A percentile compares a stretch with the other conserved stretches of the same genome.
phyloP scores from a whole-genome alignment of 2,329 filamentous ascomycete genomes.

The Penicillium olsonii region DNA sequence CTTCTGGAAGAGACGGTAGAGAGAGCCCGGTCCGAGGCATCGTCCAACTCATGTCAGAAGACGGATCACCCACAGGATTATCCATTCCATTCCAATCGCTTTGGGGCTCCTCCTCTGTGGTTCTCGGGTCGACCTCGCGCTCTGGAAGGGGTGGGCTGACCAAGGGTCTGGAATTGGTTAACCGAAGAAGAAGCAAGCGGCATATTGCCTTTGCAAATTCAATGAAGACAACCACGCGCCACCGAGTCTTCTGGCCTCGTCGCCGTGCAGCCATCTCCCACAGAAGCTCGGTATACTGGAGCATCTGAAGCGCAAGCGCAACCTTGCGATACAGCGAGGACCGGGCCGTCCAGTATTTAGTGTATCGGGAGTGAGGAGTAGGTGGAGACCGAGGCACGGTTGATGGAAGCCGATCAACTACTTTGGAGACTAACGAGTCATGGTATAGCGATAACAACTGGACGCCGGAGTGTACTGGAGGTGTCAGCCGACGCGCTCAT shows the following conservation, averaged over 20 bases:
- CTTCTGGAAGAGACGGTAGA: constrained; percentile 78
- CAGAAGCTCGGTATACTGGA: constrained; percentile 92
- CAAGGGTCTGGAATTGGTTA: constrained; percentile 80
- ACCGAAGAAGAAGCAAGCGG: constrained; percentile 73
- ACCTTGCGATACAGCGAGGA: constrained; percentile 75
- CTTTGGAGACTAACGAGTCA: constrained; percentile 76
- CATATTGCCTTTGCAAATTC: constrained; percentile 87
- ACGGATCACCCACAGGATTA: constrained; percentile 43
- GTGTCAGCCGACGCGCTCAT: not conserved
- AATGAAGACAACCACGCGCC: constrained; percentile 82
- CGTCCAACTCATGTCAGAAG: constrained; percentile 64
- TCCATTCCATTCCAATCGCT: constrained; percentile 52
- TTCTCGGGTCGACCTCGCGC: constrained; percentile 72
- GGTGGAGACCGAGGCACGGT: constrained; percentile 53
- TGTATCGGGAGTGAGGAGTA: constrained; percentile 64
- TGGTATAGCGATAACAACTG: constrained; percentile 92
- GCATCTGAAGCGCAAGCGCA: constrained; percentile 80
- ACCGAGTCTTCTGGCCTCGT: constrained; percentile 74
- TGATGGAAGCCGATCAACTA: constrained; percentile 58
- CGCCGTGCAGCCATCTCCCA: constrained; percentile 97
- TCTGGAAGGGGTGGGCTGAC: constrained; percentile 84
- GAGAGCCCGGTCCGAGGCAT: constrained; percentile 94
- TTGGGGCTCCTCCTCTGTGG: constrained; percentile 47
- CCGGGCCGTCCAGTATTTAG: constrained; percentile 62
- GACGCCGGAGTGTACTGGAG: constrained; percentile 74